Evolutionary conservation across 108 stramenopile genomes (phyloP), one percentile per base, ranked within the genome.

Genomic region (Asterionellopsis glacialis): DNA sequence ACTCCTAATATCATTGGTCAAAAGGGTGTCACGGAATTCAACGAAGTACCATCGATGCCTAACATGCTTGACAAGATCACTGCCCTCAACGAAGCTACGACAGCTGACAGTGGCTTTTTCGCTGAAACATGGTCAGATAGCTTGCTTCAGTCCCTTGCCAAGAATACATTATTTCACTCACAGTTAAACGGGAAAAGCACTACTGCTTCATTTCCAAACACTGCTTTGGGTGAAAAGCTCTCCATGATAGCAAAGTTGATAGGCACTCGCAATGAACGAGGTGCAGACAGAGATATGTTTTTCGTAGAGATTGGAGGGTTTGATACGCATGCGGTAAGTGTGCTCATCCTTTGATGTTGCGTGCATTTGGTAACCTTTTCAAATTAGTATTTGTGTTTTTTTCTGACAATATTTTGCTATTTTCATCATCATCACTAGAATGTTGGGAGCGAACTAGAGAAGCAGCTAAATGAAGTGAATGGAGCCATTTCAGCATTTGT

Each of bases 281-380:
- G 74, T 10, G 45, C 52, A 16, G 77, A 91, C 60, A 73, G 83
- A 9, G 81, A 85, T 59, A 33, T 78, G 18, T 85, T 90, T 63
- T 82, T 65, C 55, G 61, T 80, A 19, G 43, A 58, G 45, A 65
- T 72, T 51, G 83, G 83, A 26, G 83, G 85, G 15, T 90, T 69
- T 63, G 88, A 90, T 59, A 79, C 78, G 41, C 88, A 90, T 57
- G 38, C 43, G 38, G 27, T 28, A 57, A 57, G 56, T 40, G 6
- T 41, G 33, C 7, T 33, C 7, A 7, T 33, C 7, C 33, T 33
- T 33, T 33, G 2, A 7, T 33, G 2, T 33, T 2, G 7, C 2
- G 33, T 33, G 33, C n/a, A n/a, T n/a, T n/a, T 33, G 33, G 33
- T 33, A n/a, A n/a, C n/a, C n/a, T n/a, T n/a, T n/a, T n/a, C n/a